Conservation (phyloP, 2,329 filamentous ascomycete species). For the Alternaria sp. region DNA sequence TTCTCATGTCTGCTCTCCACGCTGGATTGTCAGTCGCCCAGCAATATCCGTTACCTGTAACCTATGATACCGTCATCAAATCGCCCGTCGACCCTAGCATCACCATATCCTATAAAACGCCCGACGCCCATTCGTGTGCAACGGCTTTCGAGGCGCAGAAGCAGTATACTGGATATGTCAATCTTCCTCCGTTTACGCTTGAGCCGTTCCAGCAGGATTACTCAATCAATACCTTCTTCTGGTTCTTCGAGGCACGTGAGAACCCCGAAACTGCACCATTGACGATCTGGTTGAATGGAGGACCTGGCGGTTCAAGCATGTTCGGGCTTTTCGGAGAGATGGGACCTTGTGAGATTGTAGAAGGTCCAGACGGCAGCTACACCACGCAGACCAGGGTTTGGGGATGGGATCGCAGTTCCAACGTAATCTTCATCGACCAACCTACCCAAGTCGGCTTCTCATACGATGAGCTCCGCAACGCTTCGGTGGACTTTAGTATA, state of each 20-base stretch:
- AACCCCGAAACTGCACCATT: conserved; percentile 60
- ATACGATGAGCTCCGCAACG: conserved; percentile 69
- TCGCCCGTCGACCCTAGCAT: conserved; percentile 71
- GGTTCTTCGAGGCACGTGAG: conserved; percentile 68
- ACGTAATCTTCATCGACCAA: conserved; percentile 68
- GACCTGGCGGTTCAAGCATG: conserved; percentile 71
- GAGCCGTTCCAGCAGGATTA: conserved; percentile 61
- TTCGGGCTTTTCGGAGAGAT: conserved; percentile 69
- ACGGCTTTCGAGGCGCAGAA: conserved; percentile 71
- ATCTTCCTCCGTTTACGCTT: conserved; percentile 62
- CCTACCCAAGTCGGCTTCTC: conserved; percentile 75
- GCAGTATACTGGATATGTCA: conserved; percentile 73
- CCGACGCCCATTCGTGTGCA: conserved; percentile 67
- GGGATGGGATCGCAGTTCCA: conserved; percentile 70
- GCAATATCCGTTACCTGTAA: conserved; percentile 51
- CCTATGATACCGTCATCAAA: conserved; percentile 61
- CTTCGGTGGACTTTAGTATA: conserved; percentile 30
- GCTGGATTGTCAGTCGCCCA: conserved; percentile 43
- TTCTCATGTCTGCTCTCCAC: conserved; percentile 24
- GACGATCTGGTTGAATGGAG: conserved; percentile 71
- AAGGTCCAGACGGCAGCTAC: conserved; percentile 56
- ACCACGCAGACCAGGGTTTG: conserved; percentile 67
- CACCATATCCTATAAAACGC: conserved; percentile 72
- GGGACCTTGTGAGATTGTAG: conserved; percentile 58
- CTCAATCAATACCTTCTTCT: conserved; percentile 69